Base-by-base conservation (phyloP, 1,284 basidiomycete species). In the Cutaneotrichosporon cutaneum region DNA sequence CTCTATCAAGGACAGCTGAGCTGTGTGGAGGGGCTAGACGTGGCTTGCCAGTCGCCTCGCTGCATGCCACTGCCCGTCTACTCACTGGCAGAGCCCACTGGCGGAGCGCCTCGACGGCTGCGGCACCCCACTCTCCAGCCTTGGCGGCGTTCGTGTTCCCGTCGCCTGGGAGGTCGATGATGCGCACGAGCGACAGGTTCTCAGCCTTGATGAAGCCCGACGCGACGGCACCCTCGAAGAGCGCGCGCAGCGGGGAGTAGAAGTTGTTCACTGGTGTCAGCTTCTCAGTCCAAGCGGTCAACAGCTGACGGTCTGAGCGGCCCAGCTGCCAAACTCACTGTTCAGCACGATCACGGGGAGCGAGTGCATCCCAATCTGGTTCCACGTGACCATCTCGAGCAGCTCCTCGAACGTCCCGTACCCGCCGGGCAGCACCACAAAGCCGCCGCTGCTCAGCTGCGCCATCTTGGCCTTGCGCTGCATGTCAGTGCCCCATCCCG, bases 331-430 rank as follows among this genome's bases (percentile, higher is more conserved):
- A 16, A 1, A 64, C 75, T 61, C 52, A 77, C 77, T 71, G 74
- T 96, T 94, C 51, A 94, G 71, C 50, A 95, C 80, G 33, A 95
- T 80, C 59, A 94, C 87, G 16, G 93, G 90, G 86, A 71, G 53
- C 10, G 84, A 82, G 75, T 95, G 93, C 62, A 96, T 92, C 22
- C 90, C 90, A 18, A 96, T 80, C 75, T 94, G 78, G 64, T 79
- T 79, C 94, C 94, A 97, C 3, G 93, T 94, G 44, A 88, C 85
- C 67, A 91, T 93, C 79, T 96, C 94, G 54, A 96, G 79, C 26
- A 93, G 89, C 83, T 96, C 94, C 77, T 96, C 94, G 68, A 91
- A 92, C 0, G 92, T 95, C 18, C 93, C 93, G 72, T 86, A 94
- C 0, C 94, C 94, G 36, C 94, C 94, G 6, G 94, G 93, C 13